A percentile compares a stretch with the other conserved stretches of the same genome.
phyloP scores from a whole-genome alignment of 306 rosid genomes.

The Acmispon strigosus region DNA sequence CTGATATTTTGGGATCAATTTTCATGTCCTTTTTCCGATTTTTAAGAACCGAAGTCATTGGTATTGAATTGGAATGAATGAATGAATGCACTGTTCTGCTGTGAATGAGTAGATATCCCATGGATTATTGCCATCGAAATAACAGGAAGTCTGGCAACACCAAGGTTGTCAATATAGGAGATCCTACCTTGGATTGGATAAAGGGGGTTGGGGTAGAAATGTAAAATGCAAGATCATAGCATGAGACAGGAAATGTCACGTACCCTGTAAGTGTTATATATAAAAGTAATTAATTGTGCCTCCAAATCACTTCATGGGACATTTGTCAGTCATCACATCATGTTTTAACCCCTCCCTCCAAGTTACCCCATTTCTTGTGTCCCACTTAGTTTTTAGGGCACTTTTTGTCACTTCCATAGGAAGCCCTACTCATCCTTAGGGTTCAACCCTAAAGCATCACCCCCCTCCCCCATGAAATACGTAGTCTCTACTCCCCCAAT shows the following conservation, averaged over 20 bases:
- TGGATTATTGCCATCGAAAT: conserved; percentile 1
- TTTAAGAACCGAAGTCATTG: background rate
- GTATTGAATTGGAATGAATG: background rate
- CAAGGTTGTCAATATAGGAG: background rate
- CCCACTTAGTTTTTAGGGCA: too few relatives aligned
- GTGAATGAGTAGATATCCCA: background rate
- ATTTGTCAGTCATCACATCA: too few relatives aligned
- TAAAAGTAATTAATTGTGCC: too few relatives aligned
- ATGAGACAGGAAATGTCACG: background rate
- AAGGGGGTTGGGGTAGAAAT: background rate
- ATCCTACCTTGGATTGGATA: background rate
- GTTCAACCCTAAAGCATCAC: too few relatives aligned
- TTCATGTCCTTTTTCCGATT: background rate
- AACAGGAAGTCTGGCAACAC: background rate
- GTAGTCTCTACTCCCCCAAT: too few relatives aligned
- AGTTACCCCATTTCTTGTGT: too few relatives aligned
- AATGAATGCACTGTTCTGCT: background rate
- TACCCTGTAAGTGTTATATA: too few relatives aligned
- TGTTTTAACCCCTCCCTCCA: too few relatives aligned
- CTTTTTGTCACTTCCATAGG: too few relatives aligned
- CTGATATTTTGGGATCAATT: background rate
- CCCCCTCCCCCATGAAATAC: too few relatives aligned
- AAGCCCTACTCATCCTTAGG: too few relatives aligned
- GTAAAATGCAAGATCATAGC: background rate
- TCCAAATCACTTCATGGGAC: too few relatives aligned